Percentiles rank a stretch among this genome's conserved stretches.
These are phyloP conservation scores for Hirsutella thompsonii DNA, from an alignment of 2,329 filamentous ascomycete genomes.

Conservation along the genomic window DNA sequence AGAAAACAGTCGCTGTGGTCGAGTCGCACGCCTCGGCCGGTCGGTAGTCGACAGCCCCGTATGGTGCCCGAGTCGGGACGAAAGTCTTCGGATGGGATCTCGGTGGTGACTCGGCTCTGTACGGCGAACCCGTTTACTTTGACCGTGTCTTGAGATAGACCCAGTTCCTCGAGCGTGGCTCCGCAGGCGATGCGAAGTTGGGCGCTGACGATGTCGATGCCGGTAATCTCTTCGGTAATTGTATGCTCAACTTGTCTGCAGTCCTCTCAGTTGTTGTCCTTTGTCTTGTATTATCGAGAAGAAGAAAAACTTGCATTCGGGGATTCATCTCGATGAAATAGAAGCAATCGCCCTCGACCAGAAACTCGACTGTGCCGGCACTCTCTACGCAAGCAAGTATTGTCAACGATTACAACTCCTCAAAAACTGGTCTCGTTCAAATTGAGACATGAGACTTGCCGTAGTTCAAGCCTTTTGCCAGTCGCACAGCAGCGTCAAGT, in stretches of 20 bases:
- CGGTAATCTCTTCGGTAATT: slow-evolving; percentile 6
- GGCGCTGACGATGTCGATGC: neutral
- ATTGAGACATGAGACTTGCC: no score
- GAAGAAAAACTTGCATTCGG: slow-evolving; percentile 11
- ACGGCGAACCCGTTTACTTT: slow-evolving; percentile 71
- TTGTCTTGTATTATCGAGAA: neutral
- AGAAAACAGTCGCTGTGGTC: slow-evolving; percentile 95
- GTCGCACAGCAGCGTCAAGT: slow-evolving; percentile 14
- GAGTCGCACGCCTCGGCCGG: slow-evolving; percentile 84
- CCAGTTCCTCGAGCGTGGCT: slow-evolving; percentile 83
- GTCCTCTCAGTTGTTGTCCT: neutral
- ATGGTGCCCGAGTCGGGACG: slow-evolving; percentile 96
- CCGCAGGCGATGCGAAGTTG: slow-evolving; percentile 28
- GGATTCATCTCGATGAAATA: slow-evolving; percentile 34
- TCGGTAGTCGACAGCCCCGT: slow-evolving; percentile 91
- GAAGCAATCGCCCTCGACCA: slow-evolving; percentile 20
- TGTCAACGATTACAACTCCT: no score
- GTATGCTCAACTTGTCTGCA: slow-evolving; percentile 27
- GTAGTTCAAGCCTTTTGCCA: slow-evolving; percentile 19
- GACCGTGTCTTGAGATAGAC: slow-evolving; percentile 91
- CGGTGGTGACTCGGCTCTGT: slow-evolving; percentile 97
- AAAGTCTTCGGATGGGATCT: slow-evolving; percentile 84
- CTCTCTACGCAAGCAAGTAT: no score
- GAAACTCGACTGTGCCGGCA: slow-evolving; percentile 28
- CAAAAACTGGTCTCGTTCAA: no score